Percentiles rank a stretch among this genome's conserved stretches.
Evolutionary conservation across 1,284 basidiomycete species (phyloP).

Genomic region (Sporisorium iseilematis-ciliati): DNA sequence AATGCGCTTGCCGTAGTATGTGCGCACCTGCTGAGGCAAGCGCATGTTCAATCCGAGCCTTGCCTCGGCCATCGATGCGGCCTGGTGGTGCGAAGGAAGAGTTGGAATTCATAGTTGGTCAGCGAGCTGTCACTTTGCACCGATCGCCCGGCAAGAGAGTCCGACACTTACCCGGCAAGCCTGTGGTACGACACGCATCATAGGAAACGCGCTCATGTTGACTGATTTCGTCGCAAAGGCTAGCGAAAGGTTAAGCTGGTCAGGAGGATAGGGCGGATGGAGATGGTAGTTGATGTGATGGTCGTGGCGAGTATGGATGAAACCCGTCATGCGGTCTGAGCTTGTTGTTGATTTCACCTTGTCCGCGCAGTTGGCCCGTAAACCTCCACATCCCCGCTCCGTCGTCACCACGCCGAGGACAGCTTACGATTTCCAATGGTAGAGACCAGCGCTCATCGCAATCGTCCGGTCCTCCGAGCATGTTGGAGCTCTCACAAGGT

Average conservation of each 20-base stretch:
- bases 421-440: neutral
- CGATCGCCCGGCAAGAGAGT: neutral
- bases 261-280: neutral
- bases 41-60: constrained; percentile 30
- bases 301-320: too few relatives aligned
- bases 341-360: neutral
- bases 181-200: constrained; percentile 34
- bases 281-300: too few relatives aligned
- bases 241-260: neutral
- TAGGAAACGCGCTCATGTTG: constrained; percentile 35
- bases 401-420: neutral
- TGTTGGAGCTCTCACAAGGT: too few relatives aligned
- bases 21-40: constrained; percentile 37
- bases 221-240: too few relatives aligned
- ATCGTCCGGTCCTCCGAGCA: too few relatives aligned
- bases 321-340: neutral
- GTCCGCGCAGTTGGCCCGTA: constrained; percentile 3
- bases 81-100: constrained; percentile 1
- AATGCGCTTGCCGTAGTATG: constrained; percentile 40
- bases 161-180: constrained; percentile 27
- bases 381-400: constrained; percentile 6
- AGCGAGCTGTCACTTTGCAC: neutral
- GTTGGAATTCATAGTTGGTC: neutral
- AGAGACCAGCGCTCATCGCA: too few relatives aligned
- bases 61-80: constrained; percentile 37